Percentiles rank a stretch among this genome's conserved stretches.
Evolutionary conservation across 202 grass and related monocot species (phyloP).

Genomic region (Elaeis oleifera): DNA sequence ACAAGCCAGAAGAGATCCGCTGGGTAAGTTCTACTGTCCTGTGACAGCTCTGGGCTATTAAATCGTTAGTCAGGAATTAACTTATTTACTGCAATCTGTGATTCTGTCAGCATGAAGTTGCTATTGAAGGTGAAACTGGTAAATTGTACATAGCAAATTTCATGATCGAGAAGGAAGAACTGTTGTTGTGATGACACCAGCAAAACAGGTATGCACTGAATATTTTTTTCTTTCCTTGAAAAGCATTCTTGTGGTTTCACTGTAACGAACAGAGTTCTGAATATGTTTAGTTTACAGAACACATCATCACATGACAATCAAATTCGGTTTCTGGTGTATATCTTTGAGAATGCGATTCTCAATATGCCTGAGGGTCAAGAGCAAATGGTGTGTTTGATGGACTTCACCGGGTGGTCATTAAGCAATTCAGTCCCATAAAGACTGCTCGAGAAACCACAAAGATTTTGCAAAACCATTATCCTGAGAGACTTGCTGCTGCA

Average conservation of each 20-base stretch:
- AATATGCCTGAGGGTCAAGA: constrained; percentile 62
- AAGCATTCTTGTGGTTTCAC: not conserved
- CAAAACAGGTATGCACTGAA: constrained; percentile 44
- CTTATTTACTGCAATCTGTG: not conserved
- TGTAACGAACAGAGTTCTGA: not conserved
- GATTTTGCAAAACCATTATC: constrained; percentile 86
- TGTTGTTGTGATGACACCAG: constrained; percentile 62
- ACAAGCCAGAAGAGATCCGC: constrained; percentile 65
- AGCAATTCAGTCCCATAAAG: constrained; percentile 60
- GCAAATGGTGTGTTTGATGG: constrained; percentile 93
- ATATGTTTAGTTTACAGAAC: constrained; percentile 36
- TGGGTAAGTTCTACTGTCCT: constrained; percentile 44
- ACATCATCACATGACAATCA: constrained; percentile 57
- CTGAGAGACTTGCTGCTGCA: constrained; percentile 56
- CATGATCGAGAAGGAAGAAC: constrained; percentile 62
- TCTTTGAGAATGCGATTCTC: constrained; percentile 75
- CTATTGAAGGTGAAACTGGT: constrained; percentile 75
- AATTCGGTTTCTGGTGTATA: constrained; percentile 59
- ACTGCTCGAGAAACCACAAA: constrained; percentile 53
- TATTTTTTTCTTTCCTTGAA: constrained; percentile 1
- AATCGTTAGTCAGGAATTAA: too few species aligned
- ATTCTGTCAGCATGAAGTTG: constrained; percentile 55
- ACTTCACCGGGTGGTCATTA: constrained; percentile 92
- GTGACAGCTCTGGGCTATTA: not conserved
- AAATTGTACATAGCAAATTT: constrained; percentile 72